These are phyloP conservation scores for Populus hybrid DNA, from an alignment of 441 rosid species.

Conservation along the genomic window DNA sequence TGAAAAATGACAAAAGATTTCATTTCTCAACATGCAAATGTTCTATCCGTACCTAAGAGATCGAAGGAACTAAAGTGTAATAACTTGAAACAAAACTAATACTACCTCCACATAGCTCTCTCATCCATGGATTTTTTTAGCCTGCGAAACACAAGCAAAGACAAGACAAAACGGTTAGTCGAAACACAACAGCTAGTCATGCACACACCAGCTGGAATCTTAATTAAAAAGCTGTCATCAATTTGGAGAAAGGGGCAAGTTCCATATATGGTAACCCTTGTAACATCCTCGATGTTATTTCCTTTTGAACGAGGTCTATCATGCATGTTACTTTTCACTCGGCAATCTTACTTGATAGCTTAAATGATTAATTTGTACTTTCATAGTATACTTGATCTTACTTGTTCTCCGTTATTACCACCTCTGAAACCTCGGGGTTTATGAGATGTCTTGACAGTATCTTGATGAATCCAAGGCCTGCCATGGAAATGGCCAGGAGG, in stretches of 20 bases:
- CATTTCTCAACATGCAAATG: not conserved
- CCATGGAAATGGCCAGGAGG: conserved; percentile 39
- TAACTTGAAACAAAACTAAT: not conserved
- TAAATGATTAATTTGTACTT: too few relatives aligned
- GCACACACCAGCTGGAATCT: too few relatives aligned
- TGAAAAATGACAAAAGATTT: not conserved
- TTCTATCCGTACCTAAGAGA: not conserved
- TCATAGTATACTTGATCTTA: conserved; percentile 5
- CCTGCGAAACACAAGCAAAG: conserved; percentile 25
- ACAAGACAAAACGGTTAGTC: not conserved
- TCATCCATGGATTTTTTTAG: conserved; percentile 30
- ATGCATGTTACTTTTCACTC: not conserved
- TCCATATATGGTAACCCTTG: too few relatives aligned
- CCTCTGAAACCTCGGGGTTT: conserved; percentile 14
- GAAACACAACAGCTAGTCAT: not conserved
- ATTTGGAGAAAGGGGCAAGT: too few relatives aligned
- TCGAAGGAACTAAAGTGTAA: not conserved
- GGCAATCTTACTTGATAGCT: too few relatives aligned
- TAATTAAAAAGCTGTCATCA: too few relatives aligned
- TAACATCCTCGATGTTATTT: too few relatives aligned
- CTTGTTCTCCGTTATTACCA: conserved; percentile 1
- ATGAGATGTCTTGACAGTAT: conserved; percentile 7
- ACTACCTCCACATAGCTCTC: too few relatives aligned
- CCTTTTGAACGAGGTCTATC: not conserved
- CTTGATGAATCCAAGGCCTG: conserved; percentile 22